Conservation (phyloP, 1,139 yeast genomes). For the Pichia terricola region DNA sequence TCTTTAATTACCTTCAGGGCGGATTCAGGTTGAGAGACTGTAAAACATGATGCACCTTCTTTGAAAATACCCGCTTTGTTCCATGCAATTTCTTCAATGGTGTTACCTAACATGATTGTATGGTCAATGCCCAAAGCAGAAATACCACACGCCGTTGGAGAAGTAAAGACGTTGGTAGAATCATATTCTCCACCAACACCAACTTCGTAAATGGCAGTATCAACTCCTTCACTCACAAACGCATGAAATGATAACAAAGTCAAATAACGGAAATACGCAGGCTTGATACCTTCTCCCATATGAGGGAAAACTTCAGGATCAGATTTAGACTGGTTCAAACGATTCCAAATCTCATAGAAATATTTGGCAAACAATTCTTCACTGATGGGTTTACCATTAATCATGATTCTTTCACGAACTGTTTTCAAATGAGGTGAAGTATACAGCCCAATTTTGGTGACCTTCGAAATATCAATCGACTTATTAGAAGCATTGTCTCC, state of each 20-base stretch:
- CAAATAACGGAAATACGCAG: conserved; percentile 87
- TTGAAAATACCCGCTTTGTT: conserved; percentile 94
- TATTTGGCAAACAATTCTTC: conserved; percentile 76
- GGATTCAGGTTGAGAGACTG: conserved; percentile 44
- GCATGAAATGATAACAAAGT: conserved; percentile 88
- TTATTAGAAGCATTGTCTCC: conserved; percentile 5
- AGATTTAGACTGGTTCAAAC: conserved; percentile 41
- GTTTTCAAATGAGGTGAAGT: conserved; percentile 94
- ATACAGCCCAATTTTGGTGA: conserved; percentile 71
- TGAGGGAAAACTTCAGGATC: conserved; percentile 57
- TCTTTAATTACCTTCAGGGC: conserved; percentile 44
- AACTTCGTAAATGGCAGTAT: conserved; percentile 91
- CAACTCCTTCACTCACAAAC: conserved; percentile 77
- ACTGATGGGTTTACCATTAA: conserved; percentile 76
- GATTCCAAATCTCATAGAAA: conserved; percentile 92
- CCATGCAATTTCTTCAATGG: conserved; percentile 89
- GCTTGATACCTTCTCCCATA: conserved; percentile 64
- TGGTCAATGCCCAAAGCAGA: conserved; percentile 89
- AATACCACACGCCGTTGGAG: conserved; percentile 82
- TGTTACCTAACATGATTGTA: conserved; percentile 76
- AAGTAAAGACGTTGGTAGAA: conserved; percentile 76
- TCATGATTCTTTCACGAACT: conserved; percentile 85
- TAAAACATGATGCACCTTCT: conserved; percentile 51
- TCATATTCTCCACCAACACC: conserved; percentile 98
- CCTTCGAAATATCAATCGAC: conserved; percentile 13